phyloP scores from a whole-genome alignment of 2,329 filamentous ascomycete species.

The Arachnomyces sp. region DNA sequence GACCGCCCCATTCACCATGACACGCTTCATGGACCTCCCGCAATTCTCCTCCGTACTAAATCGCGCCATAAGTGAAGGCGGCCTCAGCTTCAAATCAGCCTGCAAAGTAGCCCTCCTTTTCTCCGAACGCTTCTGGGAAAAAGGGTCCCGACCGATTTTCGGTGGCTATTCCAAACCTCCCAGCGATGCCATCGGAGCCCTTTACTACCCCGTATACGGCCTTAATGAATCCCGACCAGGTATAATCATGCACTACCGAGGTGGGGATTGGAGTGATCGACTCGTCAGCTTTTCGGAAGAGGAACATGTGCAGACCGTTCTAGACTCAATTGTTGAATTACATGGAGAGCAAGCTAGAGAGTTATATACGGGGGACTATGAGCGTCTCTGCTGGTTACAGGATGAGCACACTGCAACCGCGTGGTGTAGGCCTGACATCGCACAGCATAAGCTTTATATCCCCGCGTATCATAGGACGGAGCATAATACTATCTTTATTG shows the following conservation, averaged over 20 bases:
- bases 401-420: conserved; percentile 22
- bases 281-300: conserved; percentile 23
- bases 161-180: conserved; percentile 34
- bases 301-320: conserved; percentile 21
- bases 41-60: conserved; percentile 24
- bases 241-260: conserved; percentile 27
- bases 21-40: conserved; percentile 31
- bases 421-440: conserved; percentile 23
- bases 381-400: conserved; percentile 26
- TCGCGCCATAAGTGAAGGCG: conserved; percentile 18
- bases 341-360: conserved; percentile 21
- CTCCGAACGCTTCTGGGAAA: conserved; percentile 27
- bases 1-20: conserved; percentile 30
- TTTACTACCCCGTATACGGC: conserved; percentile 31
- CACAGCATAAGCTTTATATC: conserved; percentile 28
- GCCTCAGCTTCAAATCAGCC: conserved; percentile 23
- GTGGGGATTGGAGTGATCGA: conserved; percentile 24
- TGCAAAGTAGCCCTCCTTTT: conserved; percentile 28
- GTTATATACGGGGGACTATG: conserved; percentile 25
- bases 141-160: conserved; percentile 22
- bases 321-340: conserved; percentile 21
- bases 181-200: conserved; percentile 22
- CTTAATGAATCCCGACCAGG: conserved; percentile 28
- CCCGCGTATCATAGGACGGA: conserved; percentile 26
- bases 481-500: conserved; percentile 28